These are phyloP conservation scores for Lindgomyces ingoldianus DNA, from an alignment of 495 filamentous ascomycete species.

Conservation along the genomic window DNA sequence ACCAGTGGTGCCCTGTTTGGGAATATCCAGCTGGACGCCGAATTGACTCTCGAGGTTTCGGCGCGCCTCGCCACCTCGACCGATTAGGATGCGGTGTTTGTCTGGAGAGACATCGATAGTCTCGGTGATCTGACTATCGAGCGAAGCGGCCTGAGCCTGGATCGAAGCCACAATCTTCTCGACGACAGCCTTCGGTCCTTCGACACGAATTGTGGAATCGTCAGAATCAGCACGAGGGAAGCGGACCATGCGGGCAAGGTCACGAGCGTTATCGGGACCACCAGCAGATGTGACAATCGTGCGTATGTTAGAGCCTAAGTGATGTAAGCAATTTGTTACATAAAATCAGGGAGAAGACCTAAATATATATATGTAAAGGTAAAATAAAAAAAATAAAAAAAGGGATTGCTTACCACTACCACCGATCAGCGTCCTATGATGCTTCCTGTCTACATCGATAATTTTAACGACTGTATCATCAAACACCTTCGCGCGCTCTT, in stretches of 20 bases:
- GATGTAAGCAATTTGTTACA: not conserved
- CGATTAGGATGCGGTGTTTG: slow-evolving; percentile 89
- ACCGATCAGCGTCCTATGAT: slow-evolving; percentile 89
- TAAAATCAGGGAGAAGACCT: too few relatives aligned
- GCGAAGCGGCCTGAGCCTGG: slow-evolving; percentile 72
- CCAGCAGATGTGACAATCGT: slow-evolving; percentile 85
- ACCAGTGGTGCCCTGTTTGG: slow-evolving; percentile 69
- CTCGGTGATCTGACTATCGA: slow-evolving; percentile 73
- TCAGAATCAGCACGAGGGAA: slow-evolving; percentile 82
- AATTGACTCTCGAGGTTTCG: slow-evolving; percentile 86
- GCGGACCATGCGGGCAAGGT: slow-evolving; percentile 80
- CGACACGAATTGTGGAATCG: slow-evolving; percentile 80
- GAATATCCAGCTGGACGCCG: slow-evolving; percentile 85
- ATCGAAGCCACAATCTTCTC: slow-evolving; percentile 86
- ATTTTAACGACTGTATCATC: slow-evolving; percentile 82
- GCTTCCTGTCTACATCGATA: slow-evolving; percentile 85
- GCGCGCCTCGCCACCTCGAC: slow-evolving; percentile 82
- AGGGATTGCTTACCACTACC: slow-evolving; percentile 81
- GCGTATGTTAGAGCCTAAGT: slow-evolving; percentile 76
- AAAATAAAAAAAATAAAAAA: too few relatives aligned
- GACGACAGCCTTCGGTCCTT: slow-evolving; percentile 78
- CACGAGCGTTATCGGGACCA: slow-evolving; percentile 78
- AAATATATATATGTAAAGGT: too few relatives aligned
- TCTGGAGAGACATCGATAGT: slow-evolving; percentile 77
- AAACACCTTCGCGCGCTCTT: slow-evolving; percentile 79